Percentiles rank a stretch among this genome's conserved stretches.
Conservation (phyloP, 2,329 filamentous ascomycete species). For the Pseudogymnoascus sp. region DNA sequence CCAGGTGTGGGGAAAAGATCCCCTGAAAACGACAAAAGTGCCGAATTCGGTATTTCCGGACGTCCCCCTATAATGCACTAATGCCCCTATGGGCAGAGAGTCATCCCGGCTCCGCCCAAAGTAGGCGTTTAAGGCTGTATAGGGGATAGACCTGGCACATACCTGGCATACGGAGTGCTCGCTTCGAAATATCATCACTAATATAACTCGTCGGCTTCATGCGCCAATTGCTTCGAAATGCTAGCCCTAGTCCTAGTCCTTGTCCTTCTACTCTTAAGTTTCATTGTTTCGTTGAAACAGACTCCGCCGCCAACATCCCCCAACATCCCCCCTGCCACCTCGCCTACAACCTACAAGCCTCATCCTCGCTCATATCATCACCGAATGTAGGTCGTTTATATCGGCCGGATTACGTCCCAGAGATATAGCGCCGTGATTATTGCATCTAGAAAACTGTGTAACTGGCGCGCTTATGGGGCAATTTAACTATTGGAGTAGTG, state of each 20-base stretch:
- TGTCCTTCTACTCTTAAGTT: background rate
- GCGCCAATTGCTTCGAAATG: background rate
- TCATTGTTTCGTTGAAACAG: slow-evolving; percentile 3
- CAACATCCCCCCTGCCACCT: too few species aligned
- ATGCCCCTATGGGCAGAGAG: background rate
- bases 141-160: background rate
- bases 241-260: too few species aligned
- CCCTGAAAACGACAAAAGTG: slow-evolving; percentile 5
- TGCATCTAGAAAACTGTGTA: background rate
- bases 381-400: background rate
- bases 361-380: background rate
- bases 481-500: slow-evolving; percentile 7
- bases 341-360: background rate
- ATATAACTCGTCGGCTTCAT: background rate
- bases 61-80: slow-evolving; percentile 3
- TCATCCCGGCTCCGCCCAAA: background rate
- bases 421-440: background rate
- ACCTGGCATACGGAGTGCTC: background rate
- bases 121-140: background rate
- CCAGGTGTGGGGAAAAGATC: slow-evolving; percentile 7
- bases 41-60: slow-evolving; percentile 3
- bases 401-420: background rate
- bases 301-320: too few species aligned
- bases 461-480: slow-evolving; percentile 7
- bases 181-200: background rate